phyloP scores from a whole-genome alignment of 1,284 basidiomycete species.

The Wallemia hederae region DNA sequence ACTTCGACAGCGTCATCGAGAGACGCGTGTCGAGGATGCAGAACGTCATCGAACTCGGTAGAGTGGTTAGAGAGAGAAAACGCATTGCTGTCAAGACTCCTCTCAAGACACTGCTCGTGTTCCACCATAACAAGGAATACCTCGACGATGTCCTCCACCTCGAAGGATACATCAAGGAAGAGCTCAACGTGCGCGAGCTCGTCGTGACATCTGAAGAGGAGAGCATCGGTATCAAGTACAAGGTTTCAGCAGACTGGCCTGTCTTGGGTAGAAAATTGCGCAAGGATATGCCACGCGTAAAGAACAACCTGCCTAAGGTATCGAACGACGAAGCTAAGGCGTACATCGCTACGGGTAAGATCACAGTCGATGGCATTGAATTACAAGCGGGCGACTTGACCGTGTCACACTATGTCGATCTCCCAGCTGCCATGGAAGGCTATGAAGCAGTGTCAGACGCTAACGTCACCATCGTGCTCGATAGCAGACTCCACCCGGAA shows the following conservation, averaged over 20 bases:
- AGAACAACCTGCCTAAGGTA: constrained; percentile 53
- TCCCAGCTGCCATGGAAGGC: constrained; percentile 27
- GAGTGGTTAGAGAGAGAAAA: constrained; percentile 65
- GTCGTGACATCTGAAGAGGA: constrained; percentile 67
- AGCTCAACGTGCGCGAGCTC: constrained; percentile 80
- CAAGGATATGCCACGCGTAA: constrained; percentile 72
- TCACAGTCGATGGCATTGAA: constrained; percentile 66
- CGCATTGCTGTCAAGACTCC: constrained; percentile 83
- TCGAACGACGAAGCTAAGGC: constrained; percentile 55
- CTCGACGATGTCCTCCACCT: constrained; percentile 61
- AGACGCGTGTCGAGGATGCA: constrained; percentile 85
- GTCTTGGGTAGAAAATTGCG: constrained; percentile 77
- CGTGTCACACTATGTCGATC: constrained; percentile 69
- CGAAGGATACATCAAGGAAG: constrained; percentile 67
- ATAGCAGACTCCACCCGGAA: constrained; percentile 60
- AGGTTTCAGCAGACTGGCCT: constrained; percentile 81
- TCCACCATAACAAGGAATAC: constrained; percentile 65
- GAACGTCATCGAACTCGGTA: constrained; percentile 68
- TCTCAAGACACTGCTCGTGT: constrained; percentile 70
- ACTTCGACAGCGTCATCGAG: constrained; percentile 88
- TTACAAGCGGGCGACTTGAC: constrained; percentile 67
- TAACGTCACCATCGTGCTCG: constrained; percentile 76
- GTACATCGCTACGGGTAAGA: constrained; percentile 44
- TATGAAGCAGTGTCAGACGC: constrained; percentile 73
- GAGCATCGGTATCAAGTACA: constrained; percentile 64